These are phyloP conservation scores for Leptomonas seymouri DNA, from an alignment of 208 protist genomes.

Conservation along the genomic window DNA sequence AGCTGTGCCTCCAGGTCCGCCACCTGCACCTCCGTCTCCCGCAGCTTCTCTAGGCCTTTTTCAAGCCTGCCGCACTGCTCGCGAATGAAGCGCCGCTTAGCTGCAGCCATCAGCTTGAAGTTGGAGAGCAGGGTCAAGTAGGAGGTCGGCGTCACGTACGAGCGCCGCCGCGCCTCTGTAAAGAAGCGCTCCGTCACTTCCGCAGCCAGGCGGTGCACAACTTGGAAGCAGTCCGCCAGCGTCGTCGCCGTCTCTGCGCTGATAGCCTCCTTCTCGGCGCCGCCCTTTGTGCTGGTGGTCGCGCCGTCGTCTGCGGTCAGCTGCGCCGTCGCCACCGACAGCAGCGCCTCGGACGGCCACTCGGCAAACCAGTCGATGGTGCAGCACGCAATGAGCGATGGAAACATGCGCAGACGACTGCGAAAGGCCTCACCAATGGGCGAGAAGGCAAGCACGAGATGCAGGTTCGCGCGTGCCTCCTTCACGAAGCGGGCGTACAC, in stretches of 20 bases:
- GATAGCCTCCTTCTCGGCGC: slow-evolving; percentile 2
- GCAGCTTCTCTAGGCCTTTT: slow-evolving; percentile 96
- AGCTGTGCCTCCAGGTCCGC: slow-evolving; percentile 94
- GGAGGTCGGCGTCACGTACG: slow-evolving; percentile 98
- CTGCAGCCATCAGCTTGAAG: slow-evolving; percentile 87
- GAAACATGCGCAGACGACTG: slow-evolving; percentile 97
- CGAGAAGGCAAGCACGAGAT: slow-evolving; percentile 96
- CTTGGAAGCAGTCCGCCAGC: slow-evolving; percentile 90
- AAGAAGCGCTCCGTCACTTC: slow-evolving; percentile 92
- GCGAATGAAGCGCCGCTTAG: slow-evolving; percentile 84
- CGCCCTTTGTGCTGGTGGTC: neutral
- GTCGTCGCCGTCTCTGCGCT: slow-evolving; percentile 26
- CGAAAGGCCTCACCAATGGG: slow-evolving; percentile 96
- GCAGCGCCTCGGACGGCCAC: slow-evolving; percentile 96
- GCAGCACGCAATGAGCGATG: slow-evolving; percentile 97
- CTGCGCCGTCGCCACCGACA: slow-evolving; percentile 91
- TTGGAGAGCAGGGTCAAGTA: slow-evolving; percentile 96
- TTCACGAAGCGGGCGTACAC: slow-evolving; percentile 96
- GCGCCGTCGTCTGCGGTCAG: slow-evolving; percentile 37
- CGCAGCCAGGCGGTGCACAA: slow-evolving; percentile 92
- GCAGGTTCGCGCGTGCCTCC: slow-evolving; percentile 94
- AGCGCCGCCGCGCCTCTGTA: slow-evolving; percentile 90
- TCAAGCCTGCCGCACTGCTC: slow-evolving; percentile 89
- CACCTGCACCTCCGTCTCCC: slow-evolving; percentile 93
- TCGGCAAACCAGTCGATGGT: slow-evolving; percentile 99